A percentile compares a stretch with the other conserved stretches of the same genome.
phyloP scores from a whole-genome alignment of 2,329 filamentous ascomycete species.

The Alternaria arbusti region DNA sequence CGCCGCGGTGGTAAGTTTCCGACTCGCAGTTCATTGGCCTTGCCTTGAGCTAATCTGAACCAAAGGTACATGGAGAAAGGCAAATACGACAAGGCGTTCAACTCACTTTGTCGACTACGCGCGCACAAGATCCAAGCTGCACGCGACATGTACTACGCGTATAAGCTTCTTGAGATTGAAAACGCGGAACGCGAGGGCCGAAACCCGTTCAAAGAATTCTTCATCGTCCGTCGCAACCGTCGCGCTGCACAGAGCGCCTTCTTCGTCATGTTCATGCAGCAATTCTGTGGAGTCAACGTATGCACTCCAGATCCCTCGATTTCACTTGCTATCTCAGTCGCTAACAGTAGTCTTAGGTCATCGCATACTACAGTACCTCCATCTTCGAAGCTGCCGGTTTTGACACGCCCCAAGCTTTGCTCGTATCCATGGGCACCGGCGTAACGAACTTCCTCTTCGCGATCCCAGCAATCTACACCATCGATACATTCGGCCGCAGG shows the following conservation, averaged over 20 bases:
- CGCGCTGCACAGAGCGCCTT: conserved; percentile 42
- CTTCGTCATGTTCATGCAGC: conserved; percentile 48
- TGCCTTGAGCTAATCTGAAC: background rate
- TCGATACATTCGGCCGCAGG: conserved; percentile 53
- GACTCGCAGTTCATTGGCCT: background rate
- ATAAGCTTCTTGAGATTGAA: conserved; percentile 46
- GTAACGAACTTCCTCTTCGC: conserved; percentile 55
- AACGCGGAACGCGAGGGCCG: conserved; percentile 42
- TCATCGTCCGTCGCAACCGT: conserved; percentile 41
- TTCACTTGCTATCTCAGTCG: background rate
- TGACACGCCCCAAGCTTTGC: conserved; percentile 43
- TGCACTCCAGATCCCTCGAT: background rate
- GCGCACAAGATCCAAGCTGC: conserved; percentile 61
- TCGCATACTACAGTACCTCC: conserved; percentile 37
- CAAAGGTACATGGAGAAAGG: conserved; percentile 43
- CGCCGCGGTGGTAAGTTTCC: conserved; percentile 32
- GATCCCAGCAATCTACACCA: conserved; percentile 53
- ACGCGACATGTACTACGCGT: conserved; percentile 61
- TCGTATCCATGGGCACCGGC: conserved; percentile 53
- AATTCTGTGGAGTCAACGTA: conserved; percentile 40
- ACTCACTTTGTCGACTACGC: conserved; percentile 59
- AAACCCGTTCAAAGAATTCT: conserved; percentile 42
- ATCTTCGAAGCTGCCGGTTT: conserved; percentile 47
- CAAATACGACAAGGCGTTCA: conserved; percentile 42
- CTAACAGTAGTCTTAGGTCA: conserved; percentile 13